phyloP scores from a whole-genome alignment of 2,329 filamentous ascomycete genomes.

The Hypoxylon sp. region DNA sequence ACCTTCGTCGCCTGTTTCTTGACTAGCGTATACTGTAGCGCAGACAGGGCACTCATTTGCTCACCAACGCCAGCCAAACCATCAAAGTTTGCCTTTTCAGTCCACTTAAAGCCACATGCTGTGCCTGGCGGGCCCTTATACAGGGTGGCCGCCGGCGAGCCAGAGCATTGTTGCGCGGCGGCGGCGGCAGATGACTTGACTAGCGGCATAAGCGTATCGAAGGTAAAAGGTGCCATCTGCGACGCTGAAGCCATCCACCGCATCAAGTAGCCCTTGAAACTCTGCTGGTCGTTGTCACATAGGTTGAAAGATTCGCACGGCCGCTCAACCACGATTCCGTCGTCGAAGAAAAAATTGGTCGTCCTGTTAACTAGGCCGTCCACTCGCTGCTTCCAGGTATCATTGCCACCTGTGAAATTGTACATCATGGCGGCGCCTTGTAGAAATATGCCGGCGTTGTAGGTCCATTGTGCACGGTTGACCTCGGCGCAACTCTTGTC shows the following conservation, averaged over 20 bases:
- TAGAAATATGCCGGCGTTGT: constrained; percentile 77
- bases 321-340: constrained; percentile 72
- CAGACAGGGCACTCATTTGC: constrained; percentile 77
- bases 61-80: constrained; percentile 74
- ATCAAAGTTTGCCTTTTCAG: constrained; percentile 67
- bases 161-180: constrained; percentile 67
- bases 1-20: constrained; percentile 51
- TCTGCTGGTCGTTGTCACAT: constrained; percentile 80
- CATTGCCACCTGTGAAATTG: constrained; percentile 68
- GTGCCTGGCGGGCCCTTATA: constrained; percentile 70
- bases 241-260: constrained; percentile 74
- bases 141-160: constrained; percentile 57
- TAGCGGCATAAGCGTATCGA: constrained; percentile 65
- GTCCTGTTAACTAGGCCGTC: constrained; percentile 70
- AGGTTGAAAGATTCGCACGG: constrained; percentile 73
- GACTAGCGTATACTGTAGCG: constrained; percentile 73
- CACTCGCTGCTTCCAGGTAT: constrained; percentile 70
- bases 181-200: constrained; percentile 66
- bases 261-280: constrained; percentile 82
- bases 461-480: constrained; percentile 76
- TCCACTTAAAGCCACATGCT: constrained; percentile 79
- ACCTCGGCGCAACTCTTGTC: constrained; percentile 64
- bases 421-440: constrained; percentile 74
- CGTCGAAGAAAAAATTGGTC: constrained; percentile 69
- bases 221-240: constrained; percentile 69